phyloP scores from a whole-genome alignment of 1,284 basidiomycete species.

The Earliella scabrosa region DNA sequence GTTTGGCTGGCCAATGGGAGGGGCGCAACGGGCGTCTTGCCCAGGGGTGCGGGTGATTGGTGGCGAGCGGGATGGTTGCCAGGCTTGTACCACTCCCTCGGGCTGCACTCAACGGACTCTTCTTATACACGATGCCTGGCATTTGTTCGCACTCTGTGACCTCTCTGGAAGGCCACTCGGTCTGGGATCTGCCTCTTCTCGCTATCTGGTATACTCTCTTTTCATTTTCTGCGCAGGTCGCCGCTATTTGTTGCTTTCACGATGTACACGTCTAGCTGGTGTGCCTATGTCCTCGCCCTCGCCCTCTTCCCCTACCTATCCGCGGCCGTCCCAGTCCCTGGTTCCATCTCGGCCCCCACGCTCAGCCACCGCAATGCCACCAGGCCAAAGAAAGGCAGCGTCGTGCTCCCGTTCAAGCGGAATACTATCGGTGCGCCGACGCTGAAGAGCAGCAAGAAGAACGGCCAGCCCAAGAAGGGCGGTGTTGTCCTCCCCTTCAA shows the following conservation, averaged over 20 bases:
- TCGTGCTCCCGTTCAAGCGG: conserved; percentile 19
- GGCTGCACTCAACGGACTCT: not conserved
- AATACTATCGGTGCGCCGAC: conserved; percentile 6
- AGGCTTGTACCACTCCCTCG: not conserved
- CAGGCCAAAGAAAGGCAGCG: conserved; percentile 14
- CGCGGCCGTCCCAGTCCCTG: conserved; percentile 15
- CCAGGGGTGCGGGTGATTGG: not conserved
- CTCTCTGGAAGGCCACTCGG: conserved; percentile 22
- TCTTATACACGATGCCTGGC: conserved; percentile 13
- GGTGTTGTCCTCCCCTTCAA: not conserved
- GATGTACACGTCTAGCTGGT: conserved; percentile 30
- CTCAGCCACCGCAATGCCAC: conserved; percentile 11
- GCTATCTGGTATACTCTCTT: conserved; percentile 22
- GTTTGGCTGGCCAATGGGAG: too few species aligned
- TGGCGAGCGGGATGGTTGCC: not conserved
- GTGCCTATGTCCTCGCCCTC: conserved; percentile 18
- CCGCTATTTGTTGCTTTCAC: conserved; percentile 25
- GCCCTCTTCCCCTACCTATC: conserved; percentile 14
- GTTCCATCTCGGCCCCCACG: conserved; percentile 6
- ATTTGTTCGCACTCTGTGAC: conserved; percentile 5
- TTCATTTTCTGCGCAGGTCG: conserved; percentile 26
- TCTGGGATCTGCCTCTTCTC: conserved; percentile 19
- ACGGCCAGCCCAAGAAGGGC: not conserved
- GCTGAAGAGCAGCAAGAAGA: not conserved
- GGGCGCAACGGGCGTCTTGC: too few species aligned